phyloP scores from a whole-genome alignment of 345 rosid species.

The Cochlearia excelsa region DNA sequence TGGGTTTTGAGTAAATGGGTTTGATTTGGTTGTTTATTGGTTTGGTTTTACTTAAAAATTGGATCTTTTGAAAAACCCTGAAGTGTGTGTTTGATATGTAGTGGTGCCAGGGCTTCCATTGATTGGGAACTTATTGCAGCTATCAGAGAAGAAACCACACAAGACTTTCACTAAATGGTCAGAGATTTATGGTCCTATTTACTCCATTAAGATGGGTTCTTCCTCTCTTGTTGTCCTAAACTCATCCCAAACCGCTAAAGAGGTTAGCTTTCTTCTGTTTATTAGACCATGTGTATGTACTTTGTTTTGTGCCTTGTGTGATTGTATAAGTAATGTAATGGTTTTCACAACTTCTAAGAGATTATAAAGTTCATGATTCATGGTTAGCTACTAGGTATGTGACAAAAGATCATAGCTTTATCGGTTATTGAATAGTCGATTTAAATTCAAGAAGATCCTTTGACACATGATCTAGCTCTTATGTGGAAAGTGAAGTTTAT shows the following conservation, averaged over 20 bases:
- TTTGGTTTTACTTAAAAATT: slow-evolving; percentile 6
- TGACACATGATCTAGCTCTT: slow-evolving; percentile 2
- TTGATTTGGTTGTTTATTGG: slow-evolving; percentile 4
- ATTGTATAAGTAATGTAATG: background rate
- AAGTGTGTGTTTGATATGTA: slow-evolving; percentile 23
- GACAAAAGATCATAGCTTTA: background rate
- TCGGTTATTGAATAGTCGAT: background rate
- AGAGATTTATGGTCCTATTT: slow-evolving; percentile 72
- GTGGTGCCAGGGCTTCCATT: slow-evolving; percentile 77
- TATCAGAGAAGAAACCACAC: slow-evolving; percentile 91
- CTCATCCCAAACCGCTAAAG: slow-evolving; percentile 64
- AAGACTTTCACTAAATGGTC: slow-evolving; percentile 79
- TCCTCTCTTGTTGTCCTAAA: slow-evolving; percentile 62
- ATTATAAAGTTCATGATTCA: background rate
- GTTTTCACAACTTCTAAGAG: background rate
- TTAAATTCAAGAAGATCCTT: slow-evolving; percentile 6
- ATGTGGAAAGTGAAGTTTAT: background rate
- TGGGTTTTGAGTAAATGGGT: background rate
- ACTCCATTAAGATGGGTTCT: slow-evolving; percentile 74
- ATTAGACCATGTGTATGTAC: background rate
- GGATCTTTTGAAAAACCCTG: slow-evolving; percentile 13
- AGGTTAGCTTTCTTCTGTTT: slow-evolving; percentile 41
- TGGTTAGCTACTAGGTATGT: slow-evolving; percentile 3
- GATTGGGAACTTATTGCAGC: slow-evolving; percentile 76
- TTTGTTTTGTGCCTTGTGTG: slow-evolving; percentile 2